A percentile compares a stretch with the other conserved stretches of the same genome.
Evolutionary conservation across 306 rosid genomes (phyloP).

Genomic region (Bauhinia variegata): DNA sequence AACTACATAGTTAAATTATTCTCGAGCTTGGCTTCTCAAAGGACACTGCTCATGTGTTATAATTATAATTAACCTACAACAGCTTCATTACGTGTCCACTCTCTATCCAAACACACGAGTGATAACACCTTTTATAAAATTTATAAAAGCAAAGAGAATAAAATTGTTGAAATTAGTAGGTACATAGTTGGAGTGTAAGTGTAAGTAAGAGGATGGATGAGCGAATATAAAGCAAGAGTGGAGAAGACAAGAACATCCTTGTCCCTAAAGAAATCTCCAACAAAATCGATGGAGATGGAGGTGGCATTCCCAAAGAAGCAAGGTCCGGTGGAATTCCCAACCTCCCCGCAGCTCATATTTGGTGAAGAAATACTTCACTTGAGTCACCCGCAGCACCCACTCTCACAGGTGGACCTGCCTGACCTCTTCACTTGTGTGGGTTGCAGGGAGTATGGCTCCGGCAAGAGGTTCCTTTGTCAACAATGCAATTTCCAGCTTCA

Average conservation of each 20-base stretch:
- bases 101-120: too few relatives aligned
- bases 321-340: constrained; percentile 47
- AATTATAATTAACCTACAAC: too few relatives aligned
- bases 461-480: constrained; percentile 72
- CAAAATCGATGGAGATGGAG: constrained; percentile 12
- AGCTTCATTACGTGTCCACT: too few relatives aligned
- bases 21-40: too few relatives aligned
- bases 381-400: constrained; percentile 76
- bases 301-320: not conserved
- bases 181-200: too few relatives aligned
- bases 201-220: too few relatives aligned
- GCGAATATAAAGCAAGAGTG: not conserved
- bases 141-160: too few relatives aligned
- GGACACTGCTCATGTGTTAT: too few relatives aligned
- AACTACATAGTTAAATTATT: too few relatives aligned
- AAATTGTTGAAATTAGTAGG: too few relatives aligned
- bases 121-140: too few relatives aligned
- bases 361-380: constrained; percentile 71
- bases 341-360: constrained; percentile 60
- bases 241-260: constrained; percentile 43
- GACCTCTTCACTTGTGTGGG: constrained; percentile 73
- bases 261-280: constrained; percentile 37
- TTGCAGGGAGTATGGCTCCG: constrained; percentile 81
- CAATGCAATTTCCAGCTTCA: constrained; percentile 80
- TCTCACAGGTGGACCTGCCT: constrained; percentile 45